Percentiles rank a stretch among this genome's conserved stretches.
Conservation (phyloP, 352 stramenopile species). For the Aphanomyces stellatus region DNA sequence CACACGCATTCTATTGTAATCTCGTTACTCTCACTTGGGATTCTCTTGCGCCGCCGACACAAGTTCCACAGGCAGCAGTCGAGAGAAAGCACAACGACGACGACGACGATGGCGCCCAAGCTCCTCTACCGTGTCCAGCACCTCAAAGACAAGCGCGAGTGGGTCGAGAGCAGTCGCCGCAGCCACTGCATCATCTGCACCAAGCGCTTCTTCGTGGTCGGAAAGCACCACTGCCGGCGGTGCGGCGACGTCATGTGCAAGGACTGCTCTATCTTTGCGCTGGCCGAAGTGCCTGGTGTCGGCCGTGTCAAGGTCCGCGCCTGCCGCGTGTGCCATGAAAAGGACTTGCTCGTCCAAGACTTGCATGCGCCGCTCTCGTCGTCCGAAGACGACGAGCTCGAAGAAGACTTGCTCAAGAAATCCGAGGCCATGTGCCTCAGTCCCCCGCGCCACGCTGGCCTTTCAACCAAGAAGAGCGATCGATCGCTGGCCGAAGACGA, state of each 20-base stretch:
- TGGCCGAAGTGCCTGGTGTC: not conserved
- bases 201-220: slow-evolving; percentile 10
- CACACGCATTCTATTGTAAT: too few relatives aligned
- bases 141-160: not conserved
- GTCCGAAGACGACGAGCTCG: not conserved
- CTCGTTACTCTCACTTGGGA: too few relatives aligned
- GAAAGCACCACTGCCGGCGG: slow-evolving; percentile 23
- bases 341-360: not conserved
- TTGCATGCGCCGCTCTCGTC: not conserved
- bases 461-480: too few relatives aligned
- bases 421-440: not conserved
- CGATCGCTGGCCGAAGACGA: not conserved
- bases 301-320: not conserved
- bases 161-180: not conserved
- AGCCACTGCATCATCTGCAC: slow-evolving; percentile 17
- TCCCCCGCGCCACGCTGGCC: not conserved
- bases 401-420: not conserved
- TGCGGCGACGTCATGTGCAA: slow-evolving; percentile 21
- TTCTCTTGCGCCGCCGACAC: too few relatives aligned
- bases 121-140: not conserved
- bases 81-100: not conserved
- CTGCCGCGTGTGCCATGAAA: not conserved
- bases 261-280: slow-evolving; percentile 3
- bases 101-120: not conserved
- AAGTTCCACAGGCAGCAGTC: too few relatives aligned